Percentiles rank a stretch among this genome's conserved stretches.
Conservation (phyloP, 2,329 filamentous ascomycete genomes). For the Cytospora paraplurivora region DNA sequence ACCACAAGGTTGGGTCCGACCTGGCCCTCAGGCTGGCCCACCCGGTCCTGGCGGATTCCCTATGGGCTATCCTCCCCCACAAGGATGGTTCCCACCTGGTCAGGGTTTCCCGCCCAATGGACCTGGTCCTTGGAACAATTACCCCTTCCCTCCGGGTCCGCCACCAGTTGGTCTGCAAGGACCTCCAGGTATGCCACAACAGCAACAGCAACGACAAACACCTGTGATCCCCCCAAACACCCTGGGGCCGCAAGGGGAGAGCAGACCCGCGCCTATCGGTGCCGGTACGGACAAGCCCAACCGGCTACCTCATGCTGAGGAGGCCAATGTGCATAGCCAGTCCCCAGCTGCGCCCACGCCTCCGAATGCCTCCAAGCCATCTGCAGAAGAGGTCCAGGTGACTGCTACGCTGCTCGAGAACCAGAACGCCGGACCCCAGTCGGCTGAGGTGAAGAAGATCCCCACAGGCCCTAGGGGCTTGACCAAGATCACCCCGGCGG, state of each 20-base stretch:
- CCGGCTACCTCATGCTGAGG: slow-evolving; percentile 42
- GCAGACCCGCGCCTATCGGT: slow-evolving; percentile 56
- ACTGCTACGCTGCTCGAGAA: slow-evolving; percentile 54
- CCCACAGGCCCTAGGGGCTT: slow-evolving; percentile 51
- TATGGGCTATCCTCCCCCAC: slow-evolving; percentile 71
- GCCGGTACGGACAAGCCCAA: slow-evolving; percentile 52
- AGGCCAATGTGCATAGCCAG: slow-evolving; percentile 56
- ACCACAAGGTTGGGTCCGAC: slow-evolving; percentile 38
- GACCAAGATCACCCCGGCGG: slow-evolving; percentile 63
- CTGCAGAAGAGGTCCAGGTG: slow-evolving; percentile 54
- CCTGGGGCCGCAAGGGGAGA: slow-evolving; percentile 33
- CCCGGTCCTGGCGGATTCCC: slow-evolving; percentile 48
- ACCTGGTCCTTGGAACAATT: slow-evolving; percentile 60
- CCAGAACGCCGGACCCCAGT: slow-evolving; percentile 35
- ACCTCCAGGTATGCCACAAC: slow-evolving; percentile 34
- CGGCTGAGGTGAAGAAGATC: slow-evolving; percentile 39
- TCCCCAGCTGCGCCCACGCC: slow-evolving; percentile 58
- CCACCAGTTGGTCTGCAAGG: slow-evolving; percentile 37
- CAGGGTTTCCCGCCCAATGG: slow-evolving; percentile 72
- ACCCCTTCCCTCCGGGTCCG: slow-evolving; percentile 59
- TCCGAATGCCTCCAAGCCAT: slow-evolving; percentile 69
- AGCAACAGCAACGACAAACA: slow-evolving; percentile 38
- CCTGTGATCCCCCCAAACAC: slow-evolving; percentile 27
- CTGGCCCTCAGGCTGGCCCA: slow-evolving; percentile 34
- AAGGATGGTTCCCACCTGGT: slow-evolving; percentile 76